phyloP scores from a whole-genome alignment of 2,329 filamentous ascomycete genomes.

The Fusarium haematococcum region DNA sequence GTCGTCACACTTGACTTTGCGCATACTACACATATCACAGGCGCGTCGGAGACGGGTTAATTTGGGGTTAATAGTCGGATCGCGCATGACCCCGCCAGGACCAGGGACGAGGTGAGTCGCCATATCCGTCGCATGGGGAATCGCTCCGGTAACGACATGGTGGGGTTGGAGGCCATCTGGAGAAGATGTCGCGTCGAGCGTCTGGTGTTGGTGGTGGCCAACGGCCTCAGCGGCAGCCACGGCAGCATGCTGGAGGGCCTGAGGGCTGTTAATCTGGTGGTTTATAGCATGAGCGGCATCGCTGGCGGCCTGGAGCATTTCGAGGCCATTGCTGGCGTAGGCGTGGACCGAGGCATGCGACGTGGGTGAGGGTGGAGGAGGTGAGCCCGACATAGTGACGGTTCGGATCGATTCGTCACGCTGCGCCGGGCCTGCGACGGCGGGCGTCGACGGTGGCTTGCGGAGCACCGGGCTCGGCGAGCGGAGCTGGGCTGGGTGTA shows the following conservation, averaged over 20 bases:
- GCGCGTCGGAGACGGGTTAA: conserved; percentile 68
- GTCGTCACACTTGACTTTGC: conserved; percentile 72
- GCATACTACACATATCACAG: conserved; percentile 72
- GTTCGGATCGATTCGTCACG: conserved; percentile 3
- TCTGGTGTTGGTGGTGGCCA: conserved; percentile 38
- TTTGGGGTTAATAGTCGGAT: conserved; percentile 61
- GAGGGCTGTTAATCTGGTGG: conserved; percentile 49
- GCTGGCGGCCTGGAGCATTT: conserved; percentile 59
- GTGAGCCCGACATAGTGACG: conserved; percentile 40
- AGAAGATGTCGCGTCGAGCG: conserved; percentile 24
- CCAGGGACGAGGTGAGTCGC: conserved; percentile 40
- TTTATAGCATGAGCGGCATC: conserved; percentile 55
- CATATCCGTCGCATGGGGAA: conserved; percentile 37
- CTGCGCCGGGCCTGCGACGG: conserved; percentile 33
- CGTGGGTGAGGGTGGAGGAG: conserved; percentile 42
- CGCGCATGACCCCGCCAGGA: conserved; percentile 47
- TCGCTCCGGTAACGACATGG: background rate
- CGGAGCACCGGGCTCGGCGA: conserved; percentile 39
- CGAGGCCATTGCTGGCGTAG: conserved; percentile 60
- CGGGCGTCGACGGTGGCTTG: conserved; percentile 18
- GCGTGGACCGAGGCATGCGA: conserved; percentile 53
- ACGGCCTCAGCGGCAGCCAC: conserved; percentile 49
- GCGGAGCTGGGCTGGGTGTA: conserved; percentile 26
- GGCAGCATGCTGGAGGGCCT: conserved; percentile 55
- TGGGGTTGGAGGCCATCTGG: conserved; percentile 20